Conservation (phyloP, 2,329 filamentous ascomycete genomes). For the Canariomyces notabilis region DNA sequence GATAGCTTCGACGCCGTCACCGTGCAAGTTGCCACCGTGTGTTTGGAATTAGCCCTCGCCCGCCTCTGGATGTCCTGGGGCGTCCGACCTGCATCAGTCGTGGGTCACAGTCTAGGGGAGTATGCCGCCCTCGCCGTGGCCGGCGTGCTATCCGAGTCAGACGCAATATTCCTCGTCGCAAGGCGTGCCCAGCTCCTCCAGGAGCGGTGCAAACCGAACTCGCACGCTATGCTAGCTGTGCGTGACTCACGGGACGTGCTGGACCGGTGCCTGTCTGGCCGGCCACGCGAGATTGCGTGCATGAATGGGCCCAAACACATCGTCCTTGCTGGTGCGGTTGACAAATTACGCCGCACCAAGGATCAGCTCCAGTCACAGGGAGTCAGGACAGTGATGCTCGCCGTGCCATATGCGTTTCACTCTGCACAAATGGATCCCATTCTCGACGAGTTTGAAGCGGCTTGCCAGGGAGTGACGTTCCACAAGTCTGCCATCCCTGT, state of each 20-base stretch:
- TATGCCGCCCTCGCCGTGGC: slow-evolving; percentile 66
- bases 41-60: no score
- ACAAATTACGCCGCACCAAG: slow-evolving; percentile 41
- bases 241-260: no score
- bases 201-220: slow-evolving; percentile 57
- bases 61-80: slow-evolving; percentile 50
- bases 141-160: slow-evolving; percentile 64
- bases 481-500: slow-evolving; percentile 50
- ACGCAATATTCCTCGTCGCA: slow-evolving; percentile 67
- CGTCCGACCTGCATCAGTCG: slow-evolving; percentile 47
- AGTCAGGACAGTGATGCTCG: slow-evolving; percentile 40
- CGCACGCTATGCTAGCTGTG: slow-evolving; percentile 54
- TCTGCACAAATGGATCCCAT: slow-evolving; percentile 49
- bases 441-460: slow-evolving; percentile 49
- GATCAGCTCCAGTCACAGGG: slow-evolving; percentile 26
- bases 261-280: slow-evolving; percentile 44
- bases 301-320: slow-evolving; percentile 78
- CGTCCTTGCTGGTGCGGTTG: slow-evolving; percentile 51
- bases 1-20: slow-evolving; percentile 45
- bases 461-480: slow-evolving; percentile 36
- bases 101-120: slow-evolving; percentile 63
- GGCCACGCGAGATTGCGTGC: slow-evolving; percentile 56
- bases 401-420: slow-evolving; percentile 49
- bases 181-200: slow-evolving; percentile 59
- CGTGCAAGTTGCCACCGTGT: slow-evolving; percentile 54